Evolutionary conservation across 345 rosid species (phyloP).

Genomic region (Schrenkiella parvula): DNA sequence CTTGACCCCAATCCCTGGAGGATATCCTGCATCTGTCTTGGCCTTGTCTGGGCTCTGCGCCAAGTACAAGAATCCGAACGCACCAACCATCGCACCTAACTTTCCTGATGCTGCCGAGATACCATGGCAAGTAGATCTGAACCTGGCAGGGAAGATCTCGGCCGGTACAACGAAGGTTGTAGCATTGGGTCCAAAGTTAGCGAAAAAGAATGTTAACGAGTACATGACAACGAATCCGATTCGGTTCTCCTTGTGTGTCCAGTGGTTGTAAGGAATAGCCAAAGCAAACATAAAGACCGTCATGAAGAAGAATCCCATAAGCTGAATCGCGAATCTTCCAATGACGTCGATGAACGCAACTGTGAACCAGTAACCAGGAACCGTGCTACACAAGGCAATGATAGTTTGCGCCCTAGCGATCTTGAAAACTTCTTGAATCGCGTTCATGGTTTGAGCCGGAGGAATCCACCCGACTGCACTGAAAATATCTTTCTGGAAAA

Average conservation of each 20-base stretch:
- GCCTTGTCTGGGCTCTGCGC: conserved; percentile 54
- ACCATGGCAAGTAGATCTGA: conserved; percentile 86
- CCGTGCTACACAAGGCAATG: conserved; percentile 47
- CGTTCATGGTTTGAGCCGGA: conserved; percentile 11
- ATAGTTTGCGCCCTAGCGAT: conserved; percentile 49
- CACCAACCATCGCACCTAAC: conserved; percentile 80
- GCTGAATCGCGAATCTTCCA: conserved; percentile 58
- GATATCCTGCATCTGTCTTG: conserved; percentile 81
- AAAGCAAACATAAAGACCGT: conserved; percentile 48
- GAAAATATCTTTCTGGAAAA: conserved; percentile 59
- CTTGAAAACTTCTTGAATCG: conserved; percentile 41
- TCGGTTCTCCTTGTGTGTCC: conserved; percentile 67
- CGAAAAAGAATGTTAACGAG: conserved; percentile 81
- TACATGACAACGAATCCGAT: conserved; percentile 73
- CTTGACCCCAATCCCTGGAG: conserved; percentile 78
- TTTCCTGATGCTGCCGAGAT: conserved; percentile 71
- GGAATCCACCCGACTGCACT: conserved; percentile 23
- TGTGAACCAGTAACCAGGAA: conserved; percentile 75
- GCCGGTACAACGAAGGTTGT: conserved; percentile 89
- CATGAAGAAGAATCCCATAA: conserved; percentile 69
- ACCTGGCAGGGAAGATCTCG: conserved; percentile 79
- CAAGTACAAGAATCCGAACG: conserved; percentile 61
- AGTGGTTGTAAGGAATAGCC: conserved; percentile 47
- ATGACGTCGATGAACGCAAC: conserved; percentile 59
- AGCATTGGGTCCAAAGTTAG: conserved; percentile 87